These are phyloP conservation scores for Xylariaceae sp. DNA, from an alignment of 2,329 filamentous ascomycete species.

Conservation along the genomic window DNA sequence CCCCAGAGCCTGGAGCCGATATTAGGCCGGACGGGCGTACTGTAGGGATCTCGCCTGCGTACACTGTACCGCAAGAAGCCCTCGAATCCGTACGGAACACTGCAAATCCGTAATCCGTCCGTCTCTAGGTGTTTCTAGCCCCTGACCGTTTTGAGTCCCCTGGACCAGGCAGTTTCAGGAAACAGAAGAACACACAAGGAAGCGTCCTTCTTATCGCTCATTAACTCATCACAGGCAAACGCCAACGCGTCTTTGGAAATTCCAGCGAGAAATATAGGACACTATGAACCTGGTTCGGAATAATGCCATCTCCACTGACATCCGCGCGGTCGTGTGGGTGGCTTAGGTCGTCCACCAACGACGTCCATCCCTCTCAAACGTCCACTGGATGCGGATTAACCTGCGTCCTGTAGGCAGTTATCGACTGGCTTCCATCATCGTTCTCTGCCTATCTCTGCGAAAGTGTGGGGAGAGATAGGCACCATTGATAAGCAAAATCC, in stretches of 20 bases:
- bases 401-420: too few relatives aligned
- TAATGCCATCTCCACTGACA: not conserved
- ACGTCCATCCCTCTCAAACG: not conserved
- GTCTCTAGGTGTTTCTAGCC: not conserved
- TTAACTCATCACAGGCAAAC: not conserved
- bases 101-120: too few relatives aligned
- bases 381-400: not conserved
- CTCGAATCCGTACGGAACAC: too few relatives aligned
- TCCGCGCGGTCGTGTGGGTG: not conserved
- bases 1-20: not conserved
- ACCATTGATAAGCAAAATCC: not conserved
- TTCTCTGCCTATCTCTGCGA: not conserved
- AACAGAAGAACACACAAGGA: not conserved
- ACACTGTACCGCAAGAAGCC: too few relatives aligned
- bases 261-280: not conserved
- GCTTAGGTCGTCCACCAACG: not conserved
- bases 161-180: not conserved
- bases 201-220: not conserved
- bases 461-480: not conserved
- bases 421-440: too few relatives aligned
- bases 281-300: not conserved
- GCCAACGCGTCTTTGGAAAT: not conserved
- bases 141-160: not conserved
- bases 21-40: not conserved
- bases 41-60: not conserved